Evolutionary conservation across 208 protist genomes (phyloP).

Genomic region (Acanthamoeba castellanii): DNA sequence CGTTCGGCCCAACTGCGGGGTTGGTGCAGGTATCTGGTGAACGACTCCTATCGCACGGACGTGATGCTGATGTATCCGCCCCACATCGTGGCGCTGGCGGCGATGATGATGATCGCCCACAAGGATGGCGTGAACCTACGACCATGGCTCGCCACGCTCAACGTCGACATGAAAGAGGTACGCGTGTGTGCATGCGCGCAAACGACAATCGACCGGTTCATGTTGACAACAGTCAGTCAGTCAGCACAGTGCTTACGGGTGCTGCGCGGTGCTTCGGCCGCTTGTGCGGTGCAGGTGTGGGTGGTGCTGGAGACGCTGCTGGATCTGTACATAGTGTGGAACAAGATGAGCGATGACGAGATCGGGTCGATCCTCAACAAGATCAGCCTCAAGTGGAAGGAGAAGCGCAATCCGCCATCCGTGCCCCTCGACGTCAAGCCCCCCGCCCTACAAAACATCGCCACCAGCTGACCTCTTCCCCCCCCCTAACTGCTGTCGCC

Average conservation of each 20-base stretch:
- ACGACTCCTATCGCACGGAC: slow-evolving; percentile 61
- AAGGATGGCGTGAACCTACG: slow-evolving; percentile 43
- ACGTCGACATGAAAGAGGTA: slow-evolving; percentile 53
- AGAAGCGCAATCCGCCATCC: slow-evolving; percentile 34
- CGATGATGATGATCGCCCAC: slow-evolving; percentile 38
- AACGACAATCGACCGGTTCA: too few relatives aligned
- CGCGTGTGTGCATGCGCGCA: too few relatives aligned
- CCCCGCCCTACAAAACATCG: slow-evolving; percentile 14
- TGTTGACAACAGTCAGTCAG: too few relatives aligned
- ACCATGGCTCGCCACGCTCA: slow-evolving; percentile 50
- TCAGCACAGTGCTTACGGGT: too few relatives aligned
- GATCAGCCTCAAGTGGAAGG: slow-evolving; percentile 54
- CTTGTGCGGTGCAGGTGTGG: background rate
- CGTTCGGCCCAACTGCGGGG: too few relatives aligned
- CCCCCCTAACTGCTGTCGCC: too few relatives aligned
- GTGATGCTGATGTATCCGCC: slow-evolving; percentile 60
- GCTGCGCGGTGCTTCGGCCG: too few relatives aligned
- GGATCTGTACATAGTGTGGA: slow-evolving; percentile 59
- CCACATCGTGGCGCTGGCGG: slow-evolving; percentile 47
- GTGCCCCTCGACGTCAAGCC: slow-evolving; percentile 9
- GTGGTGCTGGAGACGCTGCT: slow-evolving; percentile 28
- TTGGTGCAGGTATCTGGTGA: slow-evolving; percentile 29
- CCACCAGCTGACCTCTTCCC: background rate
- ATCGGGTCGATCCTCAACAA: slow-evolving; percentile 43
- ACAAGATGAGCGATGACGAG: slow-evolving; percentile 72